Conservation (phyloP, 164 flowering plant genomes). For the Berberis vulgaris region DNA sequence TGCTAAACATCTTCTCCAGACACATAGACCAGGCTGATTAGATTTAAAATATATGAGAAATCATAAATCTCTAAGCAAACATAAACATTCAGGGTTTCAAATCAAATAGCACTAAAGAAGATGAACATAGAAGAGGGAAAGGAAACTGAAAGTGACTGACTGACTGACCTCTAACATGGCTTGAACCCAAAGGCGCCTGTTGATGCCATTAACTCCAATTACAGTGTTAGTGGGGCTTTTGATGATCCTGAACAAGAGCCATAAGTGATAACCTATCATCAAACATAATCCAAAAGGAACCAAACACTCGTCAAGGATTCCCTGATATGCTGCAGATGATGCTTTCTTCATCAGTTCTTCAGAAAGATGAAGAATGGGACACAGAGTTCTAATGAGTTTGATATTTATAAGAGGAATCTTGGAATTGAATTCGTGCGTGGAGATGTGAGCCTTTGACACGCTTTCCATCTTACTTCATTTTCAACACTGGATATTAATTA, state of each 20-base stretch:
- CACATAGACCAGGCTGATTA: too few relatives aligned
- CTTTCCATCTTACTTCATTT: neutral
- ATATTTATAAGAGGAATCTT: neutral
- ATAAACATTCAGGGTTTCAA: too few relatives aligned
- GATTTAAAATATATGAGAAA: too few relatives aligned
- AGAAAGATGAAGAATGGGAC: neutral
- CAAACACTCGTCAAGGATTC: constrained; percentile 40
- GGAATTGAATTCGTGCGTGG: neutral
- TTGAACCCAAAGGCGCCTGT: constrained; percentile 43
- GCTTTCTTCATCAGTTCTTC: neutral
- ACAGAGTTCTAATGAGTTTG: neutral
- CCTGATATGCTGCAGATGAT: too few relatives aligned
- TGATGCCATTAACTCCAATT: constrained; percentile 67
- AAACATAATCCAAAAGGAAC: constrained; percentile 53
- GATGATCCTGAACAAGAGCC: constrained; percentile 49
- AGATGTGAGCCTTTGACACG: neutral
- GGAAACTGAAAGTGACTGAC: neutral
- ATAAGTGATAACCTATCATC: constrained; percentile 51
- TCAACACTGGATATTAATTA: too few relatives aligned
- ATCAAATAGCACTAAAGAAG: neutral
- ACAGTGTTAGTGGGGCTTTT: constrained; percentile 51
- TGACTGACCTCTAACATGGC: constrained; percentile 72
- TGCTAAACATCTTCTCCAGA: too few relatives aligned
- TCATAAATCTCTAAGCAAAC: too few relatives aligned
- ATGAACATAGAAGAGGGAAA: neutral